Conservation (phyloP, 768 basidiomycete species). For the Tephrocybe sp. region DNA sequence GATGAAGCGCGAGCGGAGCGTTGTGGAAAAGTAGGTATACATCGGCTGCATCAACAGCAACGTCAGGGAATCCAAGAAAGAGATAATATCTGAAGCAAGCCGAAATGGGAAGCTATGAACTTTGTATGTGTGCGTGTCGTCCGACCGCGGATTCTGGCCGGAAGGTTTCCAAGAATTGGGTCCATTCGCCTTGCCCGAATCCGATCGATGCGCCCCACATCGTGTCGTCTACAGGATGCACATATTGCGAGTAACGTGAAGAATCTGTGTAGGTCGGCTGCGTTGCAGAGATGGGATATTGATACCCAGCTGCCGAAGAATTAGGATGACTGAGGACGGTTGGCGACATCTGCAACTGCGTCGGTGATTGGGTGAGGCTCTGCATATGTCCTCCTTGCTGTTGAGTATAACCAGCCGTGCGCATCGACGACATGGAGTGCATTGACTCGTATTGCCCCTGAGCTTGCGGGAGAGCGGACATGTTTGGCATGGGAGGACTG, state of each 20-base stretch:
- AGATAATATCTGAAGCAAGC: not conserved
- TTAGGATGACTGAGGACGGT: constrained; percentile 14
- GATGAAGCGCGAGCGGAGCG: not conserved
- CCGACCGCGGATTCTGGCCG: constrained; percentile 39
- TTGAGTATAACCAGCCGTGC: constrained; percentile 14
- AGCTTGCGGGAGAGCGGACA: constrained; percentile 31
- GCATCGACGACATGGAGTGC: constrained; percentile 17
- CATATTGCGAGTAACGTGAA: constrained; percentile 41
- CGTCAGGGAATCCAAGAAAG: constrained; percentile 20
- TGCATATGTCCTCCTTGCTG: constrained; percentile 13
- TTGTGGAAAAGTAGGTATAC: constrained; percentile 18
- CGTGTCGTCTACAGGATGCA: constrained; percentile 58
- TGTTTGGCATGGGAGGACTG: constrained; percentile 49
- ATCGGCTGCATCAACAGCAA: constrained; percentile 21
- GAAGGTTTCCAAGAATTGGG: constrained; percentile 61
- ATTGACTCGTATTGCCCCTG: constrained; percentile 36
- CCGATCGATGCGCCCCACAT: constrained; percentile 79
- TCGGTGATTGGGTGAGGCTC: constrained; percentile 17
- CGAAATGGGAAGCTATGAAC: constrained; percentile 24
- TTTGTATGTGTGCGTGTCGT: constrained; percentile 33
- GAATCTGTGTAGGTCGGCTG: constrained; percentile 38
- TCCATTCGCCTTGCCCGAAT: constrained; percentile 79
- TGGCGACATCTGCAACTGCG: constrained; percentile 26
- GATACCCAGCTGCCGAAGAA: constrained; percentile 8
- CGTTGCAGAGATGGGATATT: constrained; percentile 22